Percentiles rank a stretch among this genome's conserved stretches.
Conservation (phyloP, 1,139 yeast species). For the Kluyveromyces sp. region DNA sequence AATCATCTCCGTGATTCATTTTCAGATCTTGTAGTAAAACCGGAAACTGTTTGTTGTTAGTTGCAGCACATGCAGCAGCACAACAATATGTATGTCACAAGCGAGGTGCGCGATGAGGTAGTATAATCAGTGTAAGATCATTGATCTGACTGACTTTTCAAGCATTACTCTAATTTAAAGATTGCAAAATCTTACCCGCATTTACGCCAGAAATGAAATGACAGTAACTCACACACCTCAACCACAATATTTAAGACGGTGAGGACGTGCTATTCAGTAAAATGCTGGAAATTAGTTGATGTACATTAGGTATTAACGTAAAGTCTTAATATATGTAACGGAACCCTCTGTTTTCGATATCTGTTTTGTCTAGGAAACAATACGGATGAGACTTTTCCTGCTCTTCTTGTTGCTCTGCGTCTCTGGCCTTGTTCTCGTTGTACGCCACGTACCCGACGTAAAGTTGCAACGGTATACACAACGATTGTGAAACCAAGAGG, state of each 20-base stretch:
- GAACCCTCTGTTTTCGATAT: slow-evolving; percentile 56
- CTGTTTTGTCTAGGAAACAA: slow-evolving; percentile 61
- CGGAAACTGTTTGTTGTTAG: no score
- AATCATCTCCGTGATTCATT: slow-evolving; percentile 30
- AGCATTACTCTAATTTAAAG: neutral
- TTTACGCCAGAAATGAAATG: neutral
- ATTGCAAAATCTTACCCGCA: neutral
- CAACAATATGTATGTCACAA: no score
- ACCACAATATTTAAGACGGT: no score
- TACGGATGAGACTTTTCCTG: slow-evolving; percentile 24
- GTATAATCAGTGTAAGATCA: slow-evolving; percentile 11
- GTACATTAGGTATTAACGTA: no score
- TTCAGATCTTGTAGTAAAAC: neutral
- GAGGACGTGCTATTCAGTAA: no score
- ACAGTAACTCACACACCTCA: no score
- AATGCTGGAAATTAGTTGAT: no score
- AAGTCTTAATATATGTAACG: slow-evolving; percentile 37
- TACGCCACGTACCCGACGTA: slow-evolving; percentile 35
- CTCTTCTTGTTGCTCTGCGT: slow-evolving; percentile 26
- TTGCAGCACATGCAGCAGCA: no score
- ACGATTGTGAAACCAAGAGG: slow-evolving; percentile 39
- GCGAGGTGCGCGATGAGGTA: slow-evolving; percentile 8
- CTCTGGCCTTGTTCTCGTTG: slow-evolving; percentile 40
- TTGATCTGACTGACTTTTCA: slow-evolving; percentile 1
- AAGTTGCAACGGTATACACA: slow-evolving; percentile 34